Evolutionary conservation across 768 basidiomycete genomes (phyloP).

Genomic region (Trametes elegans): DNA sequence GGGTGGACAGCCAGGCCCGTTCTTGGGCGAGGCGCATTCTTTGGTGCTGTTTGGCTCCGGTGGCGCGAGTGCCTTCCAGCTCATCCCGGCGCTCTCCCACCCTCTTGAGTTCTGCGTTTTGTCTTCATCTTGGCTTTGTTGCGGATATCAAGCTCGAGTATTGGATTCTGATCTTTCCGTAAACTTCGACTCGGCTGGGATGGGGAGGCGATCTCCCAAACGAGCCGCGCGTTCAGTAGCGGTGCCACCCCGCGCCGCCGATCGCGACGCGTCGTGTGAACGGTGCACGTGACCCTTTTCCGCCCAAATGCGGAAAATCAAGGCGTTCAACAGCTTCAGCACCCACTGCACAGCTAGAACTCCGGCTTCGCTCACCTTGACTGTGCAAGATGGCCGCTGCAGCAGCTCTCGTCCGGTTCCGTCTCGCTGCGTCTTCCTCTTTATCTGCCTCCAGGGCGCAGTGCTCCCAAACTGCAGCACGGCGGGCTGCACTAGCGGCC

Average conservation of each 20-base stretch:
- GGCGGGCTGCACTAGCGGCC: slow-evolving; percentile 1
- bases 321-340: neutral
- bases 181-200: no score
- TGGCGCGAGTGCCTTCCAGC: slow-evolving; percentile 1
- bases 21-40: slow-evolving; percentile 1
- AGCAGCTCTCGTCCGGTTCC: neutral
- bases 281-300: neutral
- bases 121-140: no score
- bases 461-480: neutral
- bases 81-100: neutral
- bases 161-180: no score
- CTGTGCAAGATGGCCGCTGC: neutral
- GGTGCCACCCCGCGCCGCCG: neutral
- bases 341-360: no score
- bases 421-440: neutral
- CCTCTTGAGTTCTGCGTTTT: neutral
- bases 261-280: slow-evolving; percentile 11
- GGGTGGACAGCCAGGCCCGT: neutral
- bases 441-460: neutral
- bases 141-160: no score
- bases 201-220: no score
- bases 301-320: slow-evolving; percentile 8
- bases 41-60: slow-evolving; percentile 13
- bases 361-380: neutral
- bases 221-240: no score